Base-by-base conservation (phyloP, 805 yeast genomes). In the Hanseniaspora lindneri region DNA sequence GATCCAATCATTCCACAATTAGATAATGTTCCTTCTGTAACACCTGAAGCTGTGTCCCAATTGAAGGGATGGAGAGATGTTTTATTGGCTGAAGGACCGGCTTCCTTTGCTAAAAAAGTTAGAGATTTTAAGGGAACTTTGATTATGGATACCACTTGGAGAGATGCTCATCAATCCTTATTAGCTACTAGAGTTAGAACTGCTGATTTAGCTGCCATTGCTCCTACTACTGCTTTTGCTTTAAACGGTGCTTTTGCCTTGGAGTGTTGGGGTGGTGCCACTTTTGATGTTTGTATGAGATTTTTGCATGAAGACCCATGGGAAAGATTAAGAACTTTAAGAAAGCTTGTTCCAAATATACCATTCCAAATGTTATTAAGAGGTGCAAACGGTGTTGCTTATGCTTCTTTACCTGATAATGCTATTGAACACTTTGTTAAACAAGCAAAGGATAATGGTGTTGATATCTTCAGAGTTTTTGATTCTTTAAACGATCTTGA, bases 241-340 rank as follows among this genome's bases (percentile, higher is more conserved):
- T 69, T 87, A 58, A 67, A 80, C 55, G 88, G 89, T 54, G 94
- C 95, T 3, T 92, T 87, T 66, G 92, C 99, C 17, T 72, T 92
- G 49, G 99, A 92, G 70, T 92, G 98, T 73, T 92, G 99, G 99
- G 99, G 99, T 70, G 99, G 99, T 69, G 99, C 99, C 49, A 92
- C 99, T 33, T 92, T 92, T 60, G 99, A 92, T 63, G 99, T 92
- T 49, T 83, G 95, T 49, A 88, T 92, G 97, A 79, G 99, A 68
- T 92, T 92, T 76, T 74, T 92, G 60, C 86, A 89, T 66, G 99
- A 92, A 73, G 96, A 88, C 66, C 99, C 99, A 56, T 92, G 99
- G 99, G 94, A 76, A 52, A 79, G 99, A 68, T 75, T 92, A 66
- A 78, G 95, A 66, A 75, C 77, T 66, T 72, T 92, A 67, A 79